Evolutionary conservation across 2,329 filamentous ascomycete species (phyloP).

Genomic region (Colletotrichum aenigma): DNA sequence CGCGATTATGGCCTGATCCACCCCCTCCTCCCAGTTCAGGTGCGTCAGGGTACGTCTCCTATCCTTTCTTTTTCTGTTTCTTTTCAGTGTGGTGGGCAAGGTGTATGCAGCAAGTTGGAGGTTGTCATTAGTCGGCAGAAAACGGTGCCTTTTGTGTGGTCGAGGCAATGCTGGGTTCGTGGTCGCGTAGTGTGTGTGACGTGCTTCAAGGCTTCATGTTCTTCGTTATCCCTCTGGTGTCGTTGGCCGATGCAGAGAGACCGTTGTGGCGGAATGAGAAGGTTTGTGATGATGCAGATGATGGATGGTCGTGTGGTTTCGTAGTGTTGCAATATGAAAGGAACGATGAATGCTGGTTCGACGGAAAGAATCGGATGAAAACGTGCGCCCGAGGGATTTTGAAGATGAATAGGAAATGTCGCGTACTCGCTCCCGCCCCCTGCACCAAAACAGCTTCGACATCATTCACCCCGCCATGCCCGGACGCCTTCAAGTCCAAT

Average conservation of each 20-base stretch:
- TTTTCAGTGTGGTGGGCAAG: neutral
- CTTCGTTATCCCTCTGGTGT: constrained; percentile 10
- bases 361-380: constrained; percentile 7
- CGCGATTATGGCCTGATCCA: constrained; percentile 12
- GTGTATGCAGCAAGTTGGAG: neutral
- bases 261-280: constrained; percentile 4
- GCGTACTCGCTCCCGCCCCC: constrained; percentile 2
- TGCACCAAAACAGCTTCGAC: neutral
- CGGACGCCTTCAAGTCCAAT: constrained; percentile 10
- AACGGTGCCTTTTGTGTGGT: neutral
- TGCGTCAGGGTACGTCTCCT: constrained; percentile 8
- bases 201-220: constrained; percentile 16
- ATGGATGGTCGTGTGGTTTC: constrained; percentile 14
- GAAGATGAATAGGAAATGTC: constrained; percentile 9
- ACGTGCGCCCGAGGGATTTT: neutral
- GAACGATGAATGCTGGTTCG: constrained; percentile 7
- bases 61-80: neutral
- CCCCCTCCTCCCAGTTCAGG: constrained; percentile 10
- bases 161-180: constrained; percentile 2
- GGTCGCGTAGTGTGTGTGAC: neutral
- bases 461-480: neutral
- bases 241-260: neutral
- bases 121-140: constrained; percentile 2
- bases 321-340: constrained; percentile 15
- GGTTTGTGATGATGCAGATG: constrained; percentile 11